These are phyloP conservation scores for Euphorbia pulcherrima DNA, from an alignment of 345 rosid genomes.

Conservation along the genomic window DNA sequence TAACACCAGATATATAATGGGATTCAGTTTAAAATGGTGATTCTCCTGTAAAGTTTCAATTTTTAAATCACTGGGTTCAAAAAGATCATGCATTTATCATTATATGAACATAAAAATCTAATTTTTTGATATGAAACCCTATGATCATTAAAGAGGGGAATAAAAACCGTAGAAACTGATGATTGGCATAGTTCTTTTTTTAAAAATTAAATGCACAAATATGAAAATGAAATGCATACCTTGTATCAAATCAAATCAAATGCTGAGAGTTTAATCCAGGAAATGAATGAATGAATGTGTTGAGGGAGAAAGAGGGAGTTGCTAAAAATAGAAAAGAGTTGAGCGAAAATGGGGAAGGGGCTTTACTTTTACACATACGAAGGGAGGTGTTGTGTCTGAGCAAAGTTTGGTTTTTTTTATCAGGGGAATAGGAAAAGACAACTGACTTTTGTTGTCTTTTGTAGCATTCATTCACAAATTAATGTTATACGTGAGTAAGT, in stretches of 20 bases:
- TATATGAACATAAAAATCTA: slow-evolving; percentile 17
- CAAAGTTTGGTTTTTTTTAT: background rate
- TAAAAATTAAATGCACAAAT: background rate
- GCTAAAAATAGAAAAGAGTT: slow-evolving; percentile 35
- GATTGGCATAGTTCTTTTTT: background rate
- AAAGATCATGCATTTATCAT: slow-evolving; percentile 1
- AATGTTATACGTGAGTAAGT: no score
- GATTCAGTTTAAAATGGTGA: background rate
- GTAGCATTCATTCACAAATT: background rate
- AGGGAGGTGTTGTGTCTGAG: slow-evolving; percentile 17
- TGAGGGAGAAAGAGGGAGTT: slow-evolving; percentile 11
- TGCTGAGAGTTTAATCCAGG: background rate
- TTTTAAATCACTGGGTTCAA: slow-evolving; percentile 7
- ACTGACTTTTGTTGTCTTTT: background rate
- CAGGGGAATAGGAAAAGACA: background rate
- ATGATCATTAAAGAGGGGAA: no score
- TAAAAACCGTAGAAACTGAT: background rate
- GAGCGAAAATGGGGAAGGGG: slow-evolving; percentile 14
- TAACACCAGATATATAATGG: slow-evolving; percentile 14
- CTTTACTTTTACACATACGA: slow-evolving; percentile 26
- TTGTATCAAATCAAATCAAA: background rate
- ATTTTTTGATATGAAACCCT: slow-evolving; percentile 10
- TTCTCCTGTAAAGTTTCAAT: background rate
- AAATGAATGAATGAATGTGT: no score
- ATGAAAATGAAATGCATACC: background rate